Evolutionary conservation across 106 monocot species (phyloP), one percentile per base, ranked within the genome.

Genomic region (Dioscorea dumetorum): DNA sequence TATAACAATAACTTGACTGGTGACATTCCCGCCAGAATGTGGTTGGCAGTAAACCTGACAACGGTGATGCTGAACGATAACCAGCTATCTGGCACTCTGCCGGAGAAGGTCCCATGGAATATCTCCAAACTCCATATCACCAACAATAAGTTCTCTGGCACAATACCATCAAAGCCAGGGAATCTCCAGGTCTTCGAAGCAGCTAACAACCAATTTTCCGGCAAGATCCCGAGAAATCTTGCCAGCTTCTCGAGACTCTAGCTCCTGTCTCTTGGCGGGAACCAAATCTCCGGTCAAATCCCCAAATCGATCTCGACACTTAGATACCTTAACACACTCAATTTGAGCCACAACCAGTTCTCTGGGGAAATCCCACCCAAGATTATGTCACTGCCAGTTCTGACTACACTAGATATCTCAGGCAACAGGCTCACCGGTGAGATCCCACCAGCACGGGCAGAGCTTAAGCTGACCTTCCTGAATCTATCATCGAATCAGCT

Each of bases 121-220:
- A 74, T 95, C 1, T 64, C 75, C 0, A 70, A 79, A 20, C 32
- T 95, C 22, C 79, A 88, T 13, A 77, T 95, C 7, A 60, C 41
- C 49, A 73, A 77, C 68, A 95, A 95, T 63, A 50, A 24, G 23
- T 91, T 95, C 70, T 74, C 80, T 18, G 91, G 94, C 0, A 70
- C 32, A 0, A 61, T 95, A 24, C 94, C 94, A 16, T 73, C 79
- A 0, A 22, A 58, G 8, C 81, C 83, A 0, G 2, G 3, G 1
- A 64, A 48, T 0, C 77, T 95, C 1, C 3, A 15, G 18, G 76
- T 91, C 2, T 76, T 95, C 41, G 1, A 0, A 4, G 94, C 72
- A 0, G 60, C 54, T 48, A 71, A 83, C 60, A 94, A 94, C 60
- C 50, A 18, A 12, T 81, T 94, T 49, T 67, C 79, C 41, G 94